Base-by-base conservation (phyloP, 1,139 yeast species). In the Debaryomyces coudertii region DNA sequence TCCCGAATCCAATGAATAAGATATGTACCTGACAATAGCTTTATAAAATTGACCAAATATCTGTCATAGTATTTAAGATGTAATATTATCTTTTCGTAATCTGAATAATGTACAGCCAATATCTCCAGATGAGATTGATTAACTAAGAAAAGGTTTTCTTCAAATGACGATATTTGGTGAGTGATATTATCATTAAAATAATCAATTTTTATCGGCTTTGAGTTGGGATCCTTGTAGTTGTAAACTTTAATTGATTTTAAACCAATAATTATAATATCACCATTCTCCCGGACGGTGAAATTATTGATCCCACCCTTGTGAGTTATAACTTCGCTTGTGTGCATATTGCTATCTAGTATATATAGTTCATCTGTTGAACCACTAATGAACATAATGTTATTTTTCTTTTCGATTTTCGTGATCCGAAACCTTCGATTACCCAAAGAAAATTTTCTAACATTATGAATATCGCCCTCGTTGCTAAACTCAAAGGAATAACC, bases 101-200 rank as follows among this genome's bases (percentile, higher is more conserved):
- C n/a, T 24, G 33, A 15, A 20, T 29, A 38, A 18, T 28, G 22
- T 7, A 38, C 41, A 7, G 28, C 39, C 23, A 41, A 27, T 11
- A 47, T 30, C 9, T 24, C 28, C 11, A 35, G 23, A 31, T 47
- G 42, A 11, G 49, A 46, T 30, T 49, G 47, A 27, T 49, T 49
- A n/a, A 49, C 40, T n/a, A 49, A 22, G n/a, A 47, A 38, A 33
- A 30, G 43, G 24, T 47, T 40, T 2, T 28, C 38, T 5, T 35
- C 24, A 15, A 41, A 22, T 12, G 11, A 29, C 18, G 46, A 42
- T 24, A 33, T 34, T 27, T 49, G 52, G 36, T 45, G 40, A 7
- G 33, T 40, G 16, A 49, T 47, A 36, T 49, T 49, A 25, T 49
- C 44, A 18, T 49, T 49, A 8, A 37, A 34, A 37, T 49, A 49